These are phyloP conservation scores for Ophiostoma sp. DNA, from an alignment of 2,329 filamentous ascomycete species.

Conservation along the genomic window DNA sequence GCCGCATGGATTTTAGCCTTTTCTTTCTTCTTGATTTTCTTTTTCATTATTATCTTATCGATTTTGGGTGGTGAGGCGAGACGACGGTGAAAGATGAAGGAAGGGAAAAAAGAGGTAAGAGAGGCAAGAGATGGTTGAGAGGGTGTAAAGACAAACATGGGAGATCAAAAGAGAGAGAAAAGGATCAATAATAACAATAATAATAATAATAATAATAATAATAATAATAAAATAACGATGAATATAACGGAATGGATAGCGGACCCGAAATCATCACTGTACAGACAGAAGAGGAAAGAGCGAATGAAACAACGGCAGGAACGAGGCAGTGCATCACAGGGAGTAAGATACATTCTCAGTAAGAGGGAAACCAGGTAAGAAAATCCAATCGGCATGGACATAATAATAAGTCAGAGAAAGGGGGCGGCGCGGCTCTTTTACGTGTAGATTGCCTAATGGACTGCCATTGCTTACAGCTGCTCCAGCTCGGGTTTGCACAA, in stretches of 20 bases:
- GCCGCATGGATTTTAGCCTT: neutral
- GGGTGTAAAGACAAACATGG: neutral
- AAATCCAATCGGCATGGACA: no score
- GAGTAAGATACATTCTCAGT: neutral
- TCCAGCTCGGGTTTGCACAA: no score
- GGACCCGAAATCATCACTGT: neutral
- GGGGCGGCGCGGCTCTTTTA: slow-evolving; percentile 2
- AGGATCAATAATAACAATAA: neutral
- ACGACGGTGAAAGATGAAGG: no score
- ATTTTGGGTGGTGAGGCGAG: no score
- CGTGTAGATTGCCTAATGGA: neutral
- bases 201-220: neutral
- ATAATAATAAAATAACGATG: neutral
- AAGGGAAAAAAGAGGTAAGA: no score
- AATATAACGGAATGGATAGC: neutral
- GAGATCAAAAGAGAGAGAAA: neutral
- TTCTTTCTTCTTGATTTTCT: neutral
- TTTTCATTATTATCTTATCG: neutral
- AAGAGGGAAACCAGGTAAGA: no score
- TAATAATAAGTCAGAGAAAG: neutral
- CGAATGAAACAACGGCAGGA: slow-evolving; percentile 4
- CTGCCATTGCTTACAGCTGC: no score
- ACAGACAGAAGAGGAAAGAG: neutral
- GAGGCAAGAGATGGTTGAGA: neutral
- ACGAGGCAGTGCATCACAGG: slow-evolving; percentile 5